Evolutionary conservation across 73 alveolate species (phyloP).

Genomic region (Diophrys appendiculata): DNA sequence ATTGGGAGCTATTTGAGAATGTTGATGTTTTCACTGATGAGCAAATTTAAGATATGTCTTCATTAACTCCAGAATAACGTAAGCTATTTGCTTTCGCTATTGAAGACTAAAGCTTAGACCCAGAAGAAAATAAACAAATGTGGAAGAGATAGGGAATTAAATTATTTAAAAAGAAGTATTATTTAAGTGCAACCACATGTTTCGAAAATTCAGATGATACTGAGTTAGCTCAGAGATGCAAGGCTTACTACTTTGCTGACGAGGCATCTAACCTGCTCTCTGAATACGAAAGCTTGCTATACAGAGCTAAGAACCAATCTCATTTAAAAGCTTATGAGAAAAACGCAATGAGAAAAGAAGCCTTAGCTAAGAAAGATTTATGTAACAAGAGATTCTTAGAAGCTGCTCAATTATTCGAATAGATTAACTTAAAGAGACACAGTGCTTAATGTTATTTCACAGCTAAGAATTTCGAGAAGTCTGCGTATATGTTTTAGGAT

Average conservation of each 20-base stretch:
- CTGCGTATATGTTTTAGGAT: slow-evolving; percentile 47
- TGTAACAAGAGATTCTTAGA: slow-evolving; percentile 22
- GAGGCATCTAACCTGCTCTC: slow-evolving; percentile 48
- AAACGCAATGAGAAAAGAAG: slow-evolving; percentile 32
- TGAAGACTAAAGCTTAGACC: neutral
- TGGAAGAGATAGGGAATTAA: slow-evolving; percentile 43
- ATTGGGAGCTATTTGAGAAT: neutral
- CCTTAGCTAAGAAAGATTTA: slow-evolving; percentile 5
- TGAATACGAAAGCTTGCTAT: slow-evolving; percentile 38
- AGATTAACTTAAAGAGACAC: slow-evolving; percentile 38
- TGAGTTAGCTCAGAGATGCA: slow-evolving; percentile 26
- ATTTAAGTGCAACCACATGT: slow-evolving; percentile 59
- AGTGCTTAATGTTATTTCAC: slow-evolving; percentile 54
- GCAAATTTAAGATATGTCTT: neutral
- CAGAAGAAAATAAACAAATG: slow-evolving; percentile 8
- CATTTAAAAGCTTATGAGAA: slow-evolving; percentile 28
- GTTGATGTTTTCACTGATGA: neutral
- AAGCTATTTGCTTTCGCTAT: neutral
- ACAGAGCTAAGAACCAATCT: slow-evolving; percentile 12
- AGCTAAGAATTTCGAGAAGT: slow-evolving; percentile 29
- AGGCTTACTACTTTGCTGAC: slow-evolving; percentile 59
- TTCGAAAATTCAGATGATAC: slow-evolving; percentile 59
- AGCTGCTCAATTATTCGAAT: slow-evolving; percentile 45
- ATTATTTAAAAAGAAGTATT: slow-evolving; percentile 58
- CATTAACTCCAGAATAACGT: slow-evolving; percentile 1